These are phyloP conservation scores for Tolypocladium cylindrosporum DNA, from an alignment of 2,329 filamentous ascomycete species.

Conservation along the genomic window DNA sequence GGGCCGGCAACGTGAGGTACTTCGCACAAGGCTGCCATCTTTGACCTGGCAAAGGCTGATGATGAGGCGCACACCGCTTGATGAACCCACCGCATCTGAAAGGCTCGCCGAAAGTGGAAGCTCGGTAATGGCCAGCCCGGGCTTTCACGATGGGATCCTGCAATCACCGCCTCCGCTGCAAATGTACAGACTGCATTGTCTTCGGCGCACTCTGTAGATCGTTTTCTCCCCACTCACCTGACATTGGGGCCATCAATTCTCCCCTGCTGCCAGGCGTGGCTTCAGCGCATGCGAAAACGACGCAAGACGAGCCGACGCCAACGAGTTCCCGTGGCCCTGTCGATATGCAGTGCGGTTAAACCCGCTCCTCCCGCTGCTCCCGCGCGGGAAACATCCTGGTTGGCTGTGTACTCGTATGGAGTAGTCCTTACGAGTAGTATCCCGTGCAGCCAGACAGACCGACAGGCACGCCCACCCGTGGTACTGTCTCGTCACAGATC, in stretches of 20 bases:
- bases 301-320: neutral
- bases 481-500: neutral
- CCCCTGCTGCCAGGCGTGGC: neutral
- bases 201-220: neutral
- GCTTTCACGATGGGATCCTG: neutral
- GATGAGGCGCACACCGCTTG: neutral
- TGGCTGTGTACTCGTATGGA: neutral
- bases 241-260: neutral
- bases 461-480: neutral
- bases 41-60: neutral
- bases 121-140: neutral
- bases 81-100: neutral
- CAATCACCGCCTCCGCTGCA: neutral
- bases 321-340: slow-evolving; percentile 11
- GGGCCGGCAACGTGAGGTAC: neutral
- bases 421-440: neutral
- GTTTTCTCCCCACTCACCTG: neutral
- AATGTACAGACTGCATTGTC: neutral
- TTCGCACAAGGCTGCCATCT: neutral
- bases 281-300: neutral
- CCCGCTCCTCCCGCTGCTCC: slow-evolving; percentile 20
- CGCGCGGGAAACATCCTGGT: slow-evolving; percentile 7
- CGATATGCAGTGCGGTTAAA: slow-evolving; percentile 22
- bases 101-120: neutral
- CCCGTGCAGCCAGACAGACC: neutral